phyloP scores from a whole-genome alignment of 768 basidiomycete genomes.

The Rhodosporidiobolus sp. region DNA sequence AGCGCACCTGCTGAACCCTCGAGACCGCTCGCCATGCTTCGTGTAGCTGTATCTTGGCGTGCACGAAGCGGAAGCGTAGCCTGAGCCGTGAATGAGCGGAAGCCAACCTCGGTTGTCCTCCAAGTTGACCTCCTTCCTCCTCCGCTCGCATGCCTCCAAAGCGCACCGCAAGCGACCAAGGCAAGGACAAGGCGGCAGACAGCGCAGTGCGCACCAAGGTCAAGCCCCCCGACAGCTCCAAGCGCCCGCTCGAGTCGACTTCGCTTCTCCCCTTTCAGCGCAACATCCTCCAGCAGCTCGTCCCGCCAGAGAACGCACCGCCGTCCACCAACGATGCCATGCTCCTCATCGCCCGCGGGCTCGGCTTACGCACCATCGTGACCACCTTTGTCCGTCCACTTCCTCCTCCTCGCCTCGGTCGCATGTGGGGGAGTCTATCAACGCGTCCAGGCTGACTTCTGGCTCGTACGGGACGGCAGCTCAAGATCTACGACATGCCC shows the following conservation, averaged over 20 bases:
- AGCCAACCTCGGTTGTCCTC: too few species aligned
- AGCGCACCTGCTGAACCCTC: too few species aligned
- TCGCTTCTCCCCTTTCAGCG: constrained; percentile 42
- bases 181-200: background rate
- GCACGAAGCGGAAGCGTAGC: too few species aligned
- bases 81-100: too few species aligned
- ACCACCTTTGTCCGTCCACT: constrained; percentile 28
- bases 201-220: background rate
- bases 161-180: background rate
- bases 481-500: constrained; percentile 88
- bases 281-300: constrained; percentile 36
- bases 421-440: background rate
- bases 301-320: constrained; percentile 2
- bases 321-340: constrained; percentile 45
- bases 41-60: too few species aligned
- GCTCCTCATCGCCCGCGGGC: constrained; percentile 77
- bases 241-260: background rate
- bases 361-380: constrained; percentile 73
- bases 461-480: constrained; percentile 59
- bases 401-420: background rate
- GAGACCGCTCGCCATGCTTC: too few species aligned
- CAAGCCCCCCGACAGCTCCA: background rate
- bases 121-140: too few species aligned
- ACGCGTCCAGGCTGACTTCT: background rate
- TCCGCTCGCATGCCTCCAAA: background rate